A percentile compares a stretch with the other conserved stretches of the same genome.
Conservation (phyloP, 352 stramenopile species). For the Phytophthora multivora region DNA sequence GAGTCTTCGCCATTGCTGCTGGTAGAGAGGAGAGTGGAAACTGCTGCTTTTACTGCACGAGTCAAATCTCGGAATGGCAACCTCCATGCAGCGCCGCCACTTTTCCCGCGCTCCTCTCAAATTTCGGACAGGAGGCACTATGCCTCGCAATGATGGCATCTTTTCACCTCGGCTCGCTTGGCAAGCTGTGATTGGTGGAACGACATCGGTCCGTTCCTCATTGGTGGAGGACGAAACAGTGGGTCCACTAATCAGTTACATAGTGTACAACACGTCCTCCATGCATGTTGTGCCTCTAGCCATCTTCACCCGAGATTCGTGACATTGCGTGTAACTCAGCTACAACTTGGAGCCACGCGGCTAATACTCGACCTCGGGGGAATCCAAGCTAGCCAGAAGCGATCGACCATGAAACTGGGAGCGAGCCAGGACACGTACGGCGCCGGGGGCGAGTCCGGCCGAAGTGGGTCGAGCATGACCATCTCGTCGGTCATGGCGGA, state of each 20-base stretch:
- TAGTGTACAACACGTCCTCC: not conserved
- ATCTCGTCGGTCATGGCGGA: constrained; percentile 93
- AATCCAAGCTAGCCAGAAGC: constrained; percentile 29
- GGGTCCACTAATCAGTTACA: not conserved
- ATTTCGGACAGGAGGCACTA: constrained; percentile 1
- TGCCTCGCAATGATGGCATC: constrained; percentile 9
- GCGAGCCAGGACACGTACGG: constrained; percentile 58
- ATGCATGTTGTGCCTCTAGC: not conserved
- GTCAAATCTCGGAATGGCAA: constrained; percentile 43
- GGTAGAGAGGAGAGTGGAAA: constrained; percentile 23
- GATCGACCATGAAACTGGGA: constrained; percentile 63
- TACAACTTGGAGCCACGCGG: constrained; percentile 30
- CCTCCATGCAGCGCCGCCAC: not conserved
- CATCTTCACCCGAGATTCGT: too few species aligned
- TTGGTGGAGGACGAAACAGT: constrained; percentile 17
- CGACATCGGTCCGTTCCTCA: not conserved
- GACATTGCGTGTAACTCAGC: not conserved
- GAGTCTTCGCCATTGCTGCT: constrained; percentile 93
- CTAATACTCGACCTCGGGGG: constrained; percentile 22
- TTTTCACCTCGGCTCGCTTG: constrained; percentile 35
- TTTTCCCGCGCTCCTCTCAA: constrained; percentile 26
- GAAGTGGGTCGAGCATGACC: constrained; percentile 40
- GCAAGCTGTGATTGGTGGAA: constrained; percentile 35
- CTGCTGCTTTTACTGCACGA: constrained; percentile 28
- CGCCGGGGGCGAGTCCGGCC: constrained; percentile 42